Base-by-base conservation (phyloP, 768 basidiomycete genomes). In the Boletus pseudo-olivaceus region DNA sequence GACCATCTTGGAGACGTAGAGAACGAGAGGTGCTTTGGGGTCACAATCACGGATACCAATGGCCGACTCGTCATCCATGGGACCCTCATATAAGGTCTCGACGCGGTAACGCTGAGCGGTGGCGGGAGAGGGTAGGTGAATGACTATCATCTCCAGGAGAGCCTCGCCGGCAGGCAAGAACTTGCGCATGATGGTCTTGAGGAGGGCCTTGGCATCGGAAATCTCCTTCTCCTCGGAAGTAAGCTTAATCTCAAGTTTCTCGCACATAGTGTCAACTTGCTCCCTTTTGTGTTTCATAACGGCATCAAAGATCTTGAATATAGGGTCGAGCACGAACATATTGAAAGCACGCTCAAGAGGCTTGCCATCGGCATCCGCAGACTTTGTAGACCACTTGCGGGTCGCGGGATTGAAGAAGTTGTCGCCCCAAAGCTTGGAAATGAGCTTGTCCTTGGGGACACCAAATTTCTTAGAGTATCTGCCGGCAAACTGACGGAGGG, bases 231-330 rank as follows among this genome's bases (percentile, higher is more conserved):
- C 96, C 1, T 95, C 92, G 44, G 77, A 72, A 53, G 83, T 78
- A 59, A 99, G 88, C 73, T 90, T 90, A 72, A 99, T 75, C 14
- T 97, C 95, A 65, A 99, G 92, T 77, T 99, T 98, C 51, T 97
- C 93, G 65, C 97, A 87, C 79, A 99, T 93, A 55, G 80, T 76
- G 49, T 65, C 74, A 60, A 92, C 82, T 55, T 81, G 74, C 43
- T 96, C 95, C 82, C 96, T 98, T 81, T 98, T 96, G 84, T 88
- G 95, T 82, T 98, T 96, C 94, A 98, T 98, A 74, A 97, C 90
- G 64, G 88, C 87, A 63, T 96, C 94, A 78, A 99, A 99, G 67
- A 99, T 85, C 75, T 85, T 92, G 87, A 90, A 99, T 77, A 99
- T 98, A 58, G 97, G 97, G 76, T 99, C 97, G 63, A 98, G 90